phyloP scores from a whole-genome alignment of 306 rosid genomes.

The Prunus kanzakura region DNA sequence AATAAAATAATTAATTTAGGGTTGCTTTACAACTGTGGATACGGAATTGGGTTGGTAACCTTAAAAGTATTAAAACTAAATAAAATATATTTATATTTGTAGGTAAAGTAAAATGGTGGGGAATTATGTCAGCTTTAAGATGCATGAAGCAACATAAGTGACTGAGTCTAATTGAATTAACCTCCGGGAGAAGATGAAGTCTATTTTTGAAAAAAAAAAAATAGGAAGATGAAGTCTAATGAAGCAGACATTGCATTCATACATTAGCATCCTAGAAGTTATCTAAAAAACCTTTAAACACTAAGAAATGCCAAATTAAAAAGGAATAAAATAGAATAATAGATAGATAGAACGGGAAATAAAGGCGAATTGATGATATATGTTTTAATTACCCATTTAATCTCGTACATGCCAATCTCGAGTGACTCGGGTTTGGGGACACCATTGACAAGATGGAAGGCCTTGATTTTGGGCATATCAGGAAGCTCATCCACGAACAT shows the following conservation, averaged over 20 bases:
- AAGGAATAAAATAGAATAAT: neutral
- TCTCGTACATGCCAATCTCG: slow-evolving; percentile 70
- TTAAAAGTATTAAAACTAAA: neutral
- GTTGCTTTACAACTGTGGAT: neutral
- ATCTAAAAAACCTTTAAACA: neutral
- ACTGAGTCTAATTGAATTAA: too few species aligned
- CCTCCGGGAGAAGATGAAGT: too few species aligned
- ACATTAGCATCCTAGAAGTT: neutral
- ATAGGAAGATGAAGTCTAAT: too few species aligned
- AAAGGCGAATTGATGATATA: neutral
- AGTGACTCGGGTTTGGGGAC: slow-evolving; percentile 49
- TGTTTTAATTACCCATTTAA: slow-evolving; percentile 54
- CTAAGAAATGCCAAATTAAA: neutral
- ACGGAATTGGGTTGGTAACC: neutral
- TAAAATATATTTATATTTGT: neutral
- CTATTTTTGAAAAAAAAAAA: too few species aligned
- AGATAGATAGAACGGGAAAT: neutral
- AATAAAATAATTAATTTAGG: neutral
- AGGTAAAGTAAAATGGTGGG: too few species aligned
- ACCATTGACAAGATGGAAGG: slow-evolving; percentile 34
- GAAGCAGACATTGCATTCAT: too few species aligned
- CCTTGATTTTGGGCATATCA: slow-evolving; percentile 49
- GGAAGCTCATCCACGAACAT: slow-evolving; percentile 82
- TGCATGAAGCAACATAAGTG: too few species aligned
- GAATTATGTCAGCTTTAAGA: too few species aligned